Evolutionary conservation across 768 basidiomycete species (phyloP), one percentile per base, ranked within the genome.

Genomic region (Agrocybe chaxingu): DNA sequence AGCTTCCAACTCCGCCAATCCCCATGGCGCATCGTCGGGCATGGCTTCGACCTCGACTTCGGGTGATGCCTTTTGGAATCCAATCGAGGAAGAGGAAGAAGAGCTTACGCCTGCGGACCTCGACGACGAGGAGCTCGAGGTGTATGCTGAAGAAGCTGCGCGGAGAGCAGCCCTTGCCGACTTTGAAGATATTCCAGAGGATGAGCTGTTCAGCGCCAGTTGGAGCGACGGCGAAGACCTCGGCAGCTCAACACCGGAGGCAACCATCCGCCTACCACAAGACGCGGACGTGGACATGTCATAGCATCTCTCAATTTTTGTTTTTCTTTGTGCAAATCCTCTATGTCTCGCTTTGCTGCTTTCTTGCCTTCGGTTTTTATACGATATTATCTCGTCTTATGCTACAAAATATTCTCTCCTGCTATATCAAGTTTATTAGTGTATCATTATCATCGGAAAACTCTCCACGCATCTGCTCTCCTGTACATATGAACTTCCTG

Each of bases 131-230:
- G 83, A 85, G 54, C 66, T 84, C 1, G 69, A 75, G 36, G 81
- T 75, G 13, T 81, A 85, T 55, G 85, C 82, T 0, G 78, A 82
- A 43, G 80, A 82, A 60, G 73, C 59, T 50, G 67, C 67, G n/a
- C 57, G 61, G 45, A 68, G 70, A 40, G 65, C 71, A 2, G 69
- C 70, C 0, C 31, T 75, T 1, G 73, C 68, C 1, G 78, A 78
- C 13, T 77, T 81, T 51, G 77, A 75, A 16, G 77, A 79, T 57
- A 55, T 81, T 2, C 65, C 70, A 1, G 61, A 66, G n/a, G 73
- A 76, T 9, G 74, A 73, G 13, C 60, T 75, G 8, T 73, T 72
- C 36, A 55, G 59, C 30, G 24, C 24, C 24, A 24, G 24, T 24
- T 63, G 62, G 66, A 69, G 64, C 44, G 71, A 70, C 45, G 54